Base-by-base conservation (phyloP, 1,284 basidiomycete species). In the Tilletia caries region DNA sequence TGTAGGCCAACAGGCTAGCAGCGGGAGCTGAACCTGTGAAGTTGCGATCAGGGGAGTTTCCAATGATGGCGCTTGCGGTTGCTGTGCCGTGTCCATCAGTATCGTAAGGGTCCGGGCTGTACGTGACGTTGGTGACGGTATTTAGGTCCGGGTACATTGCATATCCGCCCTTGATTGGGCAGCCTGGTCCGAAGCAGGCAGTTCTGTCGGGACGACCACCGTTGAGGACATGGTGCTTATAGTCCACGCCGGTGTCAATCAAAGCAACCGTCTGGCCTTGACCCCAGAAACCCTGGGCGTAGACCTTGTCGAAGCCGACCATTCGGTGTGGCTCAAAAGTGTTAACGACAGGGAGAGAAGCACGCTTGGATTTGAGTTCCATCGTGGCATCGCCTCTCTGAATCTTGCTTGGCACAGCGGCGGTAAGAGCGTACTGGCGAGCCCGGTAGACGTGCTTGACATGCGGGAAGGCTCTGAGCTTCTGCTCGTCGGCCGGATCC, bases 21-120 rank as follows among this genome's bases (percentile, higher is more conserved):
- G 71, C 67, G 1, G 74, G 70, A 18, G 71, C 74, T 43, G 76
- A 73, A 65, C 76, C 76, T 52, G 76, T 79, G 70, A 74, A 76
- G 68, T 71, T 72, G 43, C 72, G 68, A 1, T 52, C 43, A 29
- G 75, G 77, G 64, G 87, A 87, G 71, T 88, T 84, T 34, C 88
- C 88, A n/a, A 86, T 89, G 65, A 91, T 88, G 75, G 89, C 89
- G 65, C 89, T 89, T 62, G 87, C 86, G 41, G 89, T 87, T 77
- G 89, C 87, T 1, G 89, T 89, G 15, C 89, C 77, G 67, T 78
- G 37, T 41, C 37, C 37, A 15, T 15, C 15, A 41, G 37, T 41
- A 15, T 41, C 37, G 37, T 41, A 41, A 10, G 15, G 10, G 37
- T 41, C 37, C 37, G 37, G 37, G 37, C 37, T 41, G 15, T 10